A percentile compares a stretch with the other conserved stretches of the same genome.
Conservation (phyloP, 179 eudicot species). For the Spergularia azorica region DNA sequence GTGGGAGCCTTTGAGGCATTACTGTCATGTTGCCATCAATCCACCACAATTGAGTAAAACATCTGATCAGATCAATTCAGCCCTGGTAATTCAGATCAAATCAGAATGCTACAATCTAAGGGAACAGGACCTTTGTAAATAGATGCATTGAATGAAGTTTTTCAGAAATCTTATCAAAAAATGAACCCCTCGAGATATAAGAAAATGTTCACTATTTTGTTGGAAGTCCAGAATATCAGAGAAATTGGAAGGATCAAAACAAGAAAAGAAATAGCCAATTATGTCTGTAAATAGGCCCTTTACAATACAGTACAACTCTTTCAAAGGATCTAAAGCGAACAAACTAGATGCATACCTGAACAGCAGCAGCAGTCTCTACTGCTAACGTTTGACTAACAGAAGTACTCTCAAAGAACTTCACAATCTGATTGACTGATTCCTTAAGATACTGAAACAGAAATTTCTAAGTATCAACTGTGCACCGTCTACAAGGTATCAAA, state of each 20-base stretch:
- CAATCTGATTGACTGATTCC: constrained; percentile 78
- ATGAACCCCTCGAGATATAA: background rate
- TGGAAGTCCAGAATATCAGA: background rate
- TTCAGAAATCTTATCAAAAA: too few relatives aligned
- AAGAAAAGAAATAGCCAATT: background rate
- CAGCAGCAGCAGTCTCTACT: constrained; percentile 95
- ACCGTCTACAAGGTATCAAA: constrained; percentile 8
- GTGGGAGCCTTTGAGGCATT: too few relatives aligned
- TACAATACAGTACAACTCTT: background rate
- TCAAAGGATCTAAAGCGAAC: constrained; percentile 2
- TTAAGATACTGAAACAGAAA: constrained; percentile 77
- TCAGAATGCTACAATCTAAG: too few relatives aligned
- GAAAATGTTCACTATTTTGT: background rate
- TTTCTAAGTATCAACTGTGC: constrained; percentile 20
- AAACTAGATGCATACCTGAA: constrained; percentile 61
- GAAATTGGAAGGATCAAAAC: background rate
- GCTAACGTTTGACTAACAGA: constrained; percentile 85
- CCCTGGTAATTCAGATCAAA: too few relatives aligned
- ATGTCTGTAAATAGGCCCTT: constrained; percentile 8
- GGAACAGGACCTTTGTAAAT: background rate
- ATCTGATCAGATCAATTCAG: too few relatives aligned
- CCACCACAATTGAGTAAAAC: too few relatives aligned
- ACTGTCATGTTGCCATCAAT: too few relatives aligned
- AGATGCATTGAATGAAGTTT: too few relatives aligned
- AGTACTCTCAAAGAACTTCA: constrained; percentile 78